A percentile compares a stretch with the other conserved stretches of the same genome.
phyloP scores from a whole-genome alignment of 208 protist species.

The Angomonas deanei region DNA sequence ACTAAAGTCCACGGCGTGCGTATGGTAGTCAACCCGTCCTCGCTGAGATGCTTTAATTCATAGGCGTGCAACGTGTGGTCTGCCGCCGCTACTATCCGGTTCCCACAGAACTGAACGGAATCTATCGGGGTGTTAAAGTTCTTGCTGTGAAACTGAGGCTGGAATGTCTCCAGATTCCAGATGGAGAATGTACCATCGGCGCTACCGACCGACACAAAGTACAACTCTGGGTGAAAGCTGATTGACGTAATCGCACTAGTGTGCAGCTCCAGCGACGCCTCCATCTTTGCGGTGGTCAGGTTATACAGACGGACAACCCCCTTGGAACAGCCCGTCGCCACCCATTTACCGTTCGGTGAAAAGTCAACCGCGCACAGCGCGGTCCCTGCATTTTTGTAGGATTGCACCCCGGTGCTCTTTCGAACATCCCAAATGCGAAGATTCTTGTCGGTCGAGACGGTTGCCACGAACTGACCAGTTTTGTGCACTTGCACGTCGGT shows the following conservation, averaged over 20 bases:
- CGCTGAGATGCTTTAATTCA: conserved; percentile 39
- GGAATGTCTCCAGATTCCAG: conserved; percentile 66
- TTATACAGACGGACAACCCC: conserved; percentile 75
- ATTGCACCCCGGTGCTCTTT: conserved; percentile 64
- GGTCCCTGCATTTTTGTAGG: conserved; percentile 52
- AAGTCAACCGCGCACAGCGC: conserved; percentile 67
- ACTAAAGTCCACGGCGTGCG: conserved; percentile 68
- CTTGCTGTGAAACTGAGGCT: conserved; percentile 44
- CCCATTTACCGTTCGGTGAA: conserved; percentile 62
- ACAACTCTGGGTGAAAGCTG: conserved; percentile 71
- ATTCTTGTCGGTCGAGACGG: conserved; percentile 63
- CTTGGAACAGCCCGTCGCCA: conserved; percentile 63
- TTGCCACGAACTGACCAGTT: conserved; percentile 59
- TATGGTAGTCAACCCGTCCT: conserved; percentile 21
- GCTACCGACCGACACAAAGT: conserved; percentile 65
- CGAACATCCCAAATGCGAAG: conserved; percentile 84
- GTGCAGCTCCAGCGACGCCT: conserved; percentile 47
- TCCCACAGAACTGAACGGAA: conserved; percentile 56
- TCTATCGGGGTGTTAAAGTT: conserved; percentile 50
- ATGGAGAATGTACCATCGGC: conserved; percentile 69
- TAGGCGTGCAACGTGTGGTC: conserved; percentile 46
- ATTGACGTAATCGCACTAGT: conserved; percentile 68
- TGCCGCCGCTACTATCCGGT: conserved; percentile 51
- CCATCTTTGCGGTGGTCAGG: conserved; percentile 36
- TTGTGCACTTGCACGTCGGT: conserved; percentile 59